These are phyloP conservation scores for Colletotrichum brevisporum DNA, from an alignment of 2,329 filamentous ascomycete species.

Conservation along the genomic window DNA sequence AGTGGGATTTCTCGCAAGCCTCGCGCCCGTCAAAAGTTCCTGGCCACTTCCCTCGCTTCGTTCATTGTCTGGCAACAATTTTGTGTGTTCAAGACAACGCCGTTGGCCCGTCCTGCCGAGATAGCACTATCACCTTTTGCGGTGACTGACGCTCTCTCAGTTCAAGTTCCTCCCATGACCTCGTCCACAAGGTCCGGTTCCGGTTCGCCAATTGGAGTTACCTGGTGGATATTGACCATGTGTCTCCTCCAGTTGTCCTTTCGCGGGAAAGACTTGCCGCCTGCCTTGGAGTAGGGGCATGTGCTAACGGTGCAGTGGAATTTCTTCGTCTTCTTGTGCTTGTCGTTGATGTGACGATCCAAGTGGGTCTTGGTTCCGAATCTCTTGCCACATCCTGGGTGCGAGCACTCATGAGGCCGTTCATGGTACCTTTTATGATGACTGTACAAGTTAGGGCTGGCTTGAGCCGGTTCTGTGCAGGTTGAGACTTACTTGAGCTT, in stretches of 20 bases:
- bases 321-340: constrained; percentile 71
- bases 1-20: constrained; percentile 26
- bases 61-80: background rate
- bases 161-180: constrained; percentile 37
- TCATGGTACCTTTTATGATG: constrained; percentile 74
- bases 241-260: constrained; percentile 76
- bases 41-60: constrained; percentile 35
- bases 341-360: constrained; percentile 73
- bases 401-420: constrained; percentile 70
- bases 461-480: constrained; percentile 20
- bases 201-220: constrained; percentile 44
- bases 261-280: constrained; percentile 71
- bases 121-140: background rate
- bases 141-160: background rate
- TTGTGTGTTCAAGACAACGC: background rate
- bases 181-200: constrained; percentile 44
- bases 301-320: constrained; percentile 69
- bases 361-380: constrained; percentile 75
- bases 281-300: constrained; percentile 69
- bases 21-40: constrained; percentile 19
- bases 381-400: constrained; percentile 65
- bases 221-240: constrained; percentile 72
- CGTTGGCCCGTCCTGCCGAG: background rate
- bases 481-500: constrained; percentile 67
- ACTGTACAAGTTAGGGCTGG: constrained; percentile 50